Conservation (phyloP, 2,329 filamentous ascomycete genomes). For the Elsinoe fawcettii region DNA sequence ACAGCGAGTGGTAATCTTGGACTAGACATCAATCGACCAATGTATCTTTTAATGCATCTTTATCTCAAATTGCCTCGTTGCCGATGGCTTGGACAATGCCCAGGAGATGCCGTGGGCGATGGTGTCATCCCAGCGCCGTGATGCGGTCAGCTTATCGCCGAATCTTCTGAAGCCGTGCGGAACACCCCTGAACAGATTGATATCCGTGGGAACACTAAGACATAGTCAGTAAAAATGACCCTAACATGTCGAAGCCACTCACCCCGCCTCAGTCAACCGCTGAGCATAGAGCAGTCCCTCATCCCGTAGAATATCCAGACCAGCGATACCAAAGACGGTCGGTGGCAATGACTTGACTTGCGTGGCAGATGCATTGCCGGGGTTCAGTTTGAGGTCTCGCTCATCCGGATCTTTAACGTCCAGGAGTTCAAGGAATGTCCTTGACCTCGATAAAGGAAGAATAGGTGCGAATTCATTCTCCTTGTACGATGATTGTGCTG, state of each 20-base stretch:
- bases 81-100: constrained; percentile 21
- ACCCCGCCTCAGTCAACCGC: constrained; percentile 37
- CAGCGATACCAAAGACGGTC: constrained; percentile 40
- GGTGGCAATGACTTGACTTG: constrained; percentile 40
- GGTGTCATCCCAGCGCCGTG: constrained; percentile 37
- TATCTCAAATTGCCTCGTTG: background rate
- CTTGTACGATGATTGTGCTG: constrained; percentile 37
- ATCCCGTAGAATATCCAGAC: constrained; percentile 43
- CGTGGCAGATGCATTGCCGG: constrained; percentile 27
- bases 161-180: constrained; percentile 48
- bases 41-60: too few species aligned
- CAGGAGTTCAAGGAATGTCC: constrained; percentile 23
- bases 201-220: constrained; percentile 38
- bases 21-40: too few species aligned
- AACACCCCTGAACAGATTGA: constrained; percentile 44
- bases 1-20: too few species aligned
- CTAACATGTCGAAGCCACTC: background rate
- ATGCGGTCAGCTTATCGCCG: constrained; percentile 34
- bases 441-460: constrained; percentile 34
- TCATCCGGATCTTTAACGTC: constrained; percentile 19
- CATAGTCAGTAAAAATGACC: background rate
- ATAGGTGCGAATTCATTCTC: constrained; percentile 45
- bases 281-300: constrained; percentile 43
- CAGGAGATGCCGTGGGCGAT: constrained; percentile 40
- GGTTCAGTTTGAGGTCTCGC: constrained; percentile 35